Base-by-base conservation (phyloP, 306 rosid genomes). In the Oemleria cerasiformis region DNA sequence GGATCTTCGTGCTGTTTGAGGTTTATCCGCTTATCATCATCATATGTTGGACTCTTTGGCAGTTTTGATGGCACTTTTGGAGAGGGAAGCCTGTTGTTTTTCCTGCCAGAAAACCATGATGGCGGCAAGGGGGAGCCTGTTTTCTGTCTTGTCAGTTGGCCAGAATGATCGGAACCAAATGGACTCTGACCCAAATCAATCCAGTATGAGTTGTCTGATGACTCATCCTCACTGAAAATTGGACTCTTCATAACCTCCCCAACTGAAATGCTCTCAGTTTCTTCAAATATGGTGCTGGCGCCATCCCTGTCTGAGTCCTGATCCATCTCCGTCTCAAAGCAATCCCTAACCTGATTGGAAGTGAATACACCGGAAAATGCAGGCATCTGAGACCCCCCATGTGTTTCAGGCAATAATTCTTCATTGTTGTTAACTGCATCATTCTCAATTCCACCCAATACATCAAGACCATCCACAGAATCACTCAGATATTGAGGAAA, bases 181-280 rank as follows among this genome's bases (percentile, higher is more conserved):
- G 99, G 97, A 78, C 99, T 94, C 76, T 91, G 96, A 75, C 99
- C 97, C 87, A 91, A 83, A 85, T 91, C 99, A 79, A 94, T 94
- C 97, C 97, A 94, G 82, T 59, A 85, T 2, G 99, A 91, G 73
- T 91, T 87, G 70, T 91, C 97, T 0, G 99, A 89, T 7, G 99
- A 94, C 82, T 91, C 99, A 2, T 94, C 97, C 79, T 94, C 99
- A 30, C 99, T 94, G 85, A 94, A 91, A 39, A 91, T 88, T 15
- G 99, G 99, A 79, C 99, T 94, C 88, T 85, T 94, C 89, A 94
- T 94, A 75, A 94, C 86, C 73, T 91, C 99, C 62, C 99, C 99
- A 80, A 94, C 90, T 17, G 97, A 94, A 72, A 94, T 60, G 81
- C 89, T 91, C 75, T 91, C 96, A 2, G 84, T 86, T 73, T 94